phyloP scores from a whole-genome alignment of 176 grass and related monocot species.

The Hsuehochloa calcarea region DNA sequence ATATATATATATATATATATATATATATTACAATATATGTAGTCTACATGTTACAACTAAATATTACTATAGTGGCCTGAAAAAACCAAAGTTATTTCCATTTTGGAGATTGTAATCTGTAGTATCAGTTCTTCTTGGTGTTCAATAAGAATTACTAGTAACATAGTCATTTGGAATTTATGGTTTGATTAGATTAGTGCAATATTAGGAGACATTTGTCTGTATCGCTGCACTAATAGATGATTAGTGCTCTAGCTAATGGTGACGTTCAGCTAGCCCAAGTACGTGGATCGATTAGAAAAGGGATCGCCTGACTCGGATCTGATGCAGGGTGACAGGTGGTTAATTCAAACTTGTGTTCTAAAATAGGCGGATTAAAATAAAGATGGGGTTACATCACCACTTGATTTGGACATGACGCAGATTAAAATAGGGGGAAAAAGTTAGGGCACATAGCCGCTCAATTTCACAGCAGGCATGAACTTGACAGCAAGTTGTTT shows the following conservation, averaged over 20 bases:
- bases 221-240: constrained; percentile 4
- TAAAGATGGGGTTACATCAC: neutral
- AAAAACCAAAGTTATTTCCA: neutral
- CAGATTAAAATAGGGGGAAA: neutral
- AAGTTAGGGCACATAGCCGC: neutral
- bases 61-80: neutral
- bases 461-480: neutral
- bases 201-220: constrained; percentile 40
- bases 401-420: constrained; percentile 3
- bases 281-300: constrained; percentile 21
- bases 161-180: constrained; percentile 8
- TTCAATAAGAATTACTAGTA: neutral
- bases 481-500: no score
- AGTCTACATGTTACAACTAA: neutral
- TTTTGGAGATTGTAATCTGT: neutral
- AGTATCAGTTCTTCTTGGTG: neutral
- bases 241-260: constrained; percentile 33
- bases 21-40: no score
- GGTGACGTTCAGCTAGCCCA: constrained; percentile 17
- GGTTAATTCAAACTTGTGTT: neutral
- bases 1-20: no score
- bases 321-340: constrained; percentile 27
- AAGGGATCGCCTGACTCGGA: constrained; percentile 36
- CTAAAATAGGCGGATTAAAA: neutral
- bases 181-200: neutral